Evolutionary conservation across 2,329 filamentous ascomycete genomes (phyloP).

Genomic region (Pseudogymnoascus sp.): DNA sequence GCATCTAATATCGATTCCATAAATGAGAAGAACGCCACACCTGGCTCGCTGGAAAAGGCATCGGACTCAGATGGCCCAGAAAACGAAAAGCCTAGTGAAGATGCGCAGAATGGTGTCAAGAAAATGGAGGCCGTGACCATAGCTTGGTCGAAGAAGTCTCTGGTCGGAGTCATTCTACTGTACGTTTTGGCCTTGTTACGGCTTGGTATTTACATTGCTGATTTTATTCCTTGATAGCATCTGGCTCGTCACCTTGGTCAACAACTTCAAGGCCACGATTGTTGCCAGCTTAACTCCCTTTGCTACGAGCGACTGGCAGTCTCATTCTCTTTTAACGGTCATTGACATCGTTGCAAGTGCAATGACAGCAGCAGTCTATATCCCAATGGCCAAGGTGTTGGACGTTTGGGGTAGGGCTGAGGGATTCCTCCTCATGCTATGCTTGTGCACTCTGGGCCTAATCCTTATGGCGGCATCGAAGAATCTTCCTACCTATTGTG

Average conservation of each 20-base stretch:
- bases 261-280: conserved; percentile 33
- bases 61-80: conserved; percentile 11
- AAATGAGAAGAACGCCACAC: neutral
- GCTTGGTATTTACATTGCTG: neutral
- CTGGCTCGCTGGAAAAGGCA: neutral
- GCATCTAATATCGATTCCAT: neutral
- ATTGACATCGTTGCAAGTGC: conserved; percentile 46
- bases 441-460: conserved; percentile 44
- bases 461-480: conserved; percentile 58
- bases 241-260: conserved; percentile 35
- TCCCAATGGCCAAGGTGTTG: conserved; percentile 59
- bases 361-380: conserved; percentile 51
- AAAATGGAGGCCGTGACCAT: conserved; percentile 44
- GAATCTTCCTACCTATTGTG: conserved; percentile 51
- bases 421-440: conserved; percentile 49
- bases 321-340: conserved; percentile 29
- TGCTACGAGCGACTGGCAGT: conserved; percentile 20
- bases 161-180: conserved; percentile 39
- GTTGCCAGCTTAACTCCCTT: conserved; percentile 21
- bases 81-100: conserved; percentile 17
- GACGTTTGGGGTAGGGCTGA: conserved; percentile 63
- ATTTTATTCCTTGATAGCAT: conserved; percentile 30
- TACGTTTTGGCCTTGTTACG: conserved; percentile 24
- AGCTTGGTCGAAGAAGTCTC: conserved; percentile 41
- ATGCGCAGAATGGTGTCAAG: conserved; percentile 34